Evolutionary conservation across 192 early-diverging fungal genomes (phyloP), one percentile per base, ranked within the genome.

Genomic region (Lobosporangium transversale): DNA sequence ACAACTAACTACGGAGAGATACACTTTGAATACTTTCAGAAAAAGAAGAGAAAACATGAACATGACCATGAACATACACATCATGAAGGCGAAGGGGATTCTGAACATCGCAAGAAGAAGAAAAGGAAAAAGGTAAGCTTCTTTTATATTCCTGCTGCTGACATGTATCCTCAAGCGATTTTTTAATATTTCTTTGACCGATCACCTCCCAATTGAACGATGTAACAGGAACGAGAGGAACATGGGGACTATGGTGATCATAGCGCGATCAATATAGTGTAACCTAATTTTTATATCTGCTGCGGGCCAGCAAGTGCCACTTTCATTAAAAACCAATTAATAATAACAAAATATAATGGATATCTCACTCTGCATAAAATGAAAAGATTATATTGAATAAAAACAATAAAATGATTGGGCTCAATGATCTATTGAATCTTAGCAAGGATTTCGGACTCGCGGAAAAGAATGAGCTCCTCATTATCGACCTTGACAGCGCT

Each of bases 381-480:
- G 26, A 55, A 55, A 10, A 52, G 48, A 2, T 4, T 17, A n/a
- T n/a, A n/a, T n/a, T n/a, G n/a, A n/a, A n/a, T n/a, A n/a, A n/a
- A n/a, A n/a, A n/a, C n/a, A n/a, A n/a, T n/a, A n/a, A n/a, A n/a
- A n/a, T n/a, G n/a, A n/a, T n/a, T n/a, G n/a, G n/a, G n/a, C n/a
- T n/a, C n/a, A n/a, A n/a, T n/a, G 3, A 47, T 74, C 42, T 81
- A 84, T 66, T 88, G 79, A 76, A 99, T 84, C 89, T 97, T 97
- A 79, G 95, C 97, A 43, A 98, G 88, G 69, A 99, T 89, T 84
- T 99, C 97, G 70, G 86, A 87, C 66, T 97, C 97, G 56, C 91
- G 94, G 90, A 88, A 97, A 54, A 99, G 86, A 53, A 94, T 85
- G 78, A 87, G 94, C 82, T 99, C 98, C 81, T 96, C 91, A 61